A percentile compares a stretch with the other conserved stretches of the same genome.
These are phyloP conservation scores for Xylaria sp. DNA, from an alignment of 2,329 filamentous ascomycete species.

Conservation along the genomic window DNA sequence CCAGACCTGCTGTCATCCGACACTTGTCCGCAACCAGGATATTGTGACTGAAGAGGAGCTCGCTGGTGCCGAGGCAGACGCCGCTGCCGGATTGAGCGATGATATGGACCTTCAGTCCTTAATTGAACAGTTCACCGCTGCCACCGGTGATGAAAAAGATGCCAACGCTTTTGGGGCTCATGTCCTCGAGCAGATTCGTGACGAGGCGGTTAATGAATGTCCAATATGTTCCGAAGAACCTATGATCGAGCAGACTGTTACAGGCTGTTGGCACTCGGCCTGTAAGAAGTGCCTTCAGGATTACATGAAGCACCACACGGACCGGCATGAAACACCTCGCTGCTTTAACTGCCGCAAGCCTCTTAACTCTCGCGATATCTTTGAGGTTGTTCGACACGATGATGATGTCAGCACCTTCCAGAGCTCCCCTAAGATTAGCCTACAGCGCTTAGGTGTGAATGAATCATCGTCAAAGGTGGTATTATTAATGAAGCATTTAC, in stretches of 20 bases:
- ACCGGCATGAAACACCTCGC: slow-evolving; percentile 77
- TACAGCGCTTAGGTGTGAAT: slow-evolving; percentile 69
- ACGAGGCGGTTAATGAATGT: slow-evolving; percentile 88
- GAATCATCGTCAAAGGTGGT: slow-evolving; percentile 90
- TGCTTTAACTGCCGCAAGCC: slow-evolving; percentile 92
- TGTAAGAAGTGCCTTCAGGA: slow-evolving; percentile 93
- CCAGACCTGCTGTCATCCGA: slow-evolving; percentile 93
- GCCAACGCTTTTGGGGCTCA: slow-evolving; percentile 84
- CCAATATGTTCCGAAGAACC: slow-evolving; percentile 95
- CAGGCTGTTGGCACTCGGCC: slow-evolving; percentile 96
- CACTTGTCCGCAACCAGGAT: slow-evolving; percentile 85
- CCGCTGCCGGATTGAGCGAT: slow-evolving; percentile 83
- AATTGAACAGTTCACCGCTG: slow-evolving; percentile 83
- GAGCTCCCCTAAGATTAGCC: slow-evolving; percentile 64
- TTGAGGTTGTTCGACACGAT: slow-evolving; percentile 89
- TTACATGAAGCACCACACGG: slow-evolving; percentile 87
- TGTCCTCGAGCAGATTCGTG: slow-evolving; percentile 89
- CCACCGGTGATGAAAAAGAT: slow-evolving; percentile 69
- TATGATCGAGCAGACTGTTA: slow-evolving; percentile 94
- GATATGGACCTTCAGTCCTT: slow-evolving; percentile 95
- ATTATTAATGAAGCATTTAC: slow-evolving; percentile 79
- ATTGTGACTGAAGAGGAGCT: slow-evolving; percentile 90
- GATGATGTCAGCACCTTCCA: slow-evolving; percentile 51
- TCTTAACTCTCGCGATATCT: slow-evolving; percentile 85
- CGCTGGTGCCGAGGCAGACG: slow-evolving; percentile 80